Percentiles rank a stretch among this genome's conserved stretches.
Conservation (phyloP, 225 moss, liverwort and hornwort genomes). For the Polytrichum formosum region DNA sequence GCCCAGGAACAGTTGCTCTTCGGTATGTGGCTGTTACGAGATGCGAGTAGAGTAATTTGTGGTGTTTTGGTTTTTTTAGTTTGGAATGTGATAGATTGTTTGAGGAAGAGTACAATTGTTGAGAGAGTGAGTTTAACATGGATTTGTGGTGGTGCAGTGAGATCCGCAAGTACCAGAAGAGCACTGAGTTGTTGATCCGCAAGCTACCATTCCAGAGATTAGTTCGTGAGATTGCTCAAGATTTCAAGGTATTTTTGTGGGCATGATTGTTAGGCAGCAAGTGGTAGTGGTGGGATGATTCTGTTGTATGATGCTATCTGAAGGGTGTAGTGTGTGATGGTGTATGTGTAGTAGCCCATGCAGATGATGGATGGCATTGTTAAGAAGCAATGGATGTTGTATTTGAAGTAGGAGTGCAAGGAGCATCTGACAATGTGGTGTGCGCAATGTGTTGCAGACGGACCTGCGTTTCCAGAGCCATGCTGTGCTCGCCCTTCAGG, state of each 20-base stretch:
- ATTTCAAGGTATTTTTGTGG: slow-evolving; percentile 36
- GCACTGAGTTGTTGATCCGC: slow-evolving; percentile 48
- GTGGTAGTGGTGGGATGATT: neutral
- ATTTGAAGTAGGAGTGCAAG: no score
- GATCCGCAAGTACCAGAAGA: slow-evolving; percentile 58
- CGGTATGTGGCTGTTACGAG: slow-evolving; percentile 3
- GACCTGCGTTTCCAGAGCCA: slow-evolving; percentile 58
- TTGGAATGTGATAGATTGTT: neutral
- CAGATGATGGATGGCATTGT: neutral
- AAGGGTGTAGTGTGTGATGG: neutral
- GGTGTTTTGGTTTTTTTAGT: neutral
- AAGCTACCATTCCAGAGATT: slow-evolving; percentile 52
- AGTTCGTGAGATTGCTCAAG: slow-evolving; percentile 54
- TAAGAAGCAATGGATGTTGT: neutral
- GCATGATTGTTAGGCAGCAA: neutral
- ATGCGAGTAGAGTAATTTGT: slow-evolving; percentile 2
- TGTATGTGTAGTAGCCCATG: neutral
- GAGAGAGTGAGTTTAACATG: neutral
- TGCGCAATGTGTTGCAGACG: slow-evolving; percentile 25
- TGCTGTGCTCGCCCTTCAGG: slow-evolving; percentile 48
- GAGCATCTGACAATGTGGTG: neutral
- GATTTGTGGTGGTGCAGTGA: slow-evolving; percentile 21
- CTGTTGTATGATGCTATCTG: neutral
- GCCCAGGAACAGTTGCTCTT: slow-evolving; percentile 43
- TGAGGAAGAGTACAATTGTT: neutral